Evolutionary conservation across 208 protist species (phyloP), one percentile per base, ranked within the genome.

Genomic region (Trypanosoma congolense): DNA sequence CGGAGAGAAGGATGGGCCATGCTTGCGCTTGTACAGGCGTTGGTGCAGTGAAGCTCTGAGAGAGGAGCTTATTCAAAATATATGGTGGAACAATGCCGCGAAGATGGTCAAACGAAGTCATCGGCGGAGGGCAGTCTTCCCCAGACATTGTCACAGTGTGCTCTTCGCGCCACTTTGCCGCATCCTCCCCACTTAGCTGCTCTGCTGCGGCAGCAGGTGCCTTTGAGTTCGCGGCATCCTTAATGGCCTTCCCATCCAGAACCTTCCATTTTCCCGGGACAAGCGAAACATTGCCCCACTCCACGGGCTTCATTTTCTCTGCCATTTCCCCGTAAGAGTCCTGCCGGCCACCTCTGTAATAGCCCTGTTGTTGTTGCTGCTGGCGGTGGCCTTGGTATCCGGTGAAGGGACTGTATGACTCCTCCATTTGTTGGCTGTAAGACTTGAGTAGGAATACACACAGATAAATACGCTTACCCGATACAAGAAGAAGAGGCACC

Each of bases 11-110:
- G 48, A 90, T 74, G 10, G 94, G 89, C 74, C 89, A 92, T 4
- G 81, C 59, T 58, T 92, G 75, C 9, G 73, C 67, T 74, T 98
- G 93, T 29, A 98, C 85, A 3, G 87, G 50, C 1, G 91, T 93
- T 3, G 91, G 87, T 0, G 65, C 63, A 36, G 65, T 52, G 69
- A 96, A 96, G 31, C 83, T 81, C 65, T 90, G 78, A 9, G 70
- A 69, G 22, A 61, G 47, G 29, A 97, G 85, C 52, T 93, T 93
- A 31, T 70, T 65, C 63, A 79, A 69, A 16, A 92, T 56, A 66
- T 89, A 87, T 28, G 66, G 42, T n/a, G 80, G 85, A n/a, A 86
- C 79, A 22, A 73, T 45, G 43, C 45, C 40, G 38, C 56, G 54
- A 41, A 93, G 75, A 65, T 77, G 67, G n/a, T 75, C 71, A 59